Base-by-base conservation (phyloP, 208 protist genomes). In the Blechomonas ayalai region DNA sequence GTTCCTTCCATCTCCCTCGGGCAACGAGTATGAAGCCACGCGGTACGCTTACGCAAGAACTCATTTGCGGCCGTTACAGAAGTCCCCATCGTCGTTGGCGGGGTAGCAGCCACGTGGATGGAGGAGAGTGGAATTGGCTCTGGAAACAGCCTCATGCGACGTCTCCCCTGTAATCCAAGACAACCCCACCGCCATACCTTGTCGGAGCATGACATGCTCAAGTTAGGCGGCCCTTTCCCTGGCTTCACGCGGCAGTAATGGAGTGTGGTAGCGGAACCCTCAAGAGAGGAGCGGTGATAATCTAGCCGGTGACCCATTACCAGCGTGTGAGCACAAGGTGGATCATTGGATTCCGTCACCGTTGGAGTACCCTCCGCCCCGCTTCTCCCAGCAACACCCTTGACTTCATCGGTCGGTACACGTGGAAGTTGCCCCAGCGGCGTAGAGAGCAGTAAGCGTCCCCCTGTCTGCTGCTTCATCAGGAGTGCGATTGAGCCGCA, bases 201-300 rank as follows among this genome's bases (percentile, higher is more conserved):
- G 56, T 96, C 89, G 0, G 68, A 82, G 64, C 89, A 96, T 15
- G 80, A 91, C 89, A 96, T 94, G 45, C 61, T 73, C 32, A 91
- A 53, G 45, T 81, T 91, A 16, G 71, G 59, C 4, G 48, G 52
- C 0, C 89, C 89, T 20, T 75, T 72, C 15, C 89, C 89, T 16
- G 89, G 89, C 56, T 96, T 96, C 24, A 92, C 66, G n/a, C 83
- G 75, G 0, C 37, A 36, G 10, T n/a, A n/a, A n/a, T n/a, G n/a
- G n/a, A n/a, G n/a, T n/a, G n/a, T n/a, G n/a, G n/a, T n/a, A n/a
- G n/a, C n/a, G n/a, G n/a, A n/a, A n/a, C n/a, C n/a, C n/a, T n/a
- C n/a, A n/a, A n/a, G n/a, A n/a, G n/a, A n/a, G n/a, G n/a, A n/a
- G n/a, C n/a, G n/a, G n/a, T n/a, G n/a, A n/a, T n/a, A n/a, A n/a